A percentile compares a stretch with the other conserved stretches of the same genome.
Evolutionary conservation across 2,329 filamentous ascomycete genomes (phyloP).

Genomic region (Graphiopsis chlorocephala): DNA sequence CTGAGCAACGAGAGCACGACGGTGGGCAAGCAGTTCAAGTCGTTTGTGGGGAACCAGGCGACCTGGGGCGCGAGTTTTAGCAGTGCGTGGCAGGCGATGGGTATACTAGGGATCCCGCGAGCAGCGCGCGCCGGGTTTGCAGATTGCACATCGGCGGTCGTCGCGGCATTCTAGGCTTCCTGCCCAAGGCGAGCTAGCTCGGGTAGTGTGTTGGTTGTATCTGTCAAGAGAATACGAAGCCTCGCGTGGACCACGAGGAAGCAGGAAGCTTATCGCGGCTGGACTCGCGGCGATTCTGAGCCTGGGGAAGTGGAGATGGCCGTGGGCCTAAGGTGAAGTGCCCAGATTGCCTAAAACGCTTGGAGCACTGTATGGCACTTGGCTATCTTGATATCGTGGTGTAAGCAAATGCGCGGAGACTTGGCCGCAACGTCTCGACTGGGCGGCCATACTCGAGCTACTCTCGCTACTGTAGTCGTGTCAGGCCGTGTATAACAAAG

Average conservation of each 20-base stretch:
- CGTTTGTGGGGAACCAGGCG: constrained; percentile 34
- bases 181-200: neutral
- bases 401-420: neutral
- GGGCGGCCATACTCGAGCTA: neutral
- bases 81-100: constrained; percentile 20
- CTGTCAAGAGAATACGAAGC: neutral
- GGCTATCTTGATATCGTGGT: neutral
- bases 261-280: neutral
- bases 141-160: constrained; percentile 20
- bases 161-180: constrained; percentile 5
- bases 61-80: constrained; percentile 31
- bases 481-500: neutral
- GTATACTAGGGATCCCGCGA: constrained; percentile 15
- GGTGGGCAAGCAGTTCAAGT: constrained; percentile 36
- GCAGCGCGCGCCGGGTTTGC: constrained; percentile 15
- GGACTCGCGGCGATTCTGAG: neutral
- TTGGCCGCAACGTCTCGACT: neutral
- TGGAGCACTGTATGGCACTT: neutral
- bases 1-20: constrained; percentile 26
- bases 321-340: neutral
- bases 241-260: neutral
- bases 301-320: neutral
- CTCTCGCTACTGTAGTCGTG: too few species aligned
- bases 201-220: neutral
- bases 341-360: neutral